Conservation (phyloP, 805 yeast species). For the Metschnikowia peoriensis region DNA sequence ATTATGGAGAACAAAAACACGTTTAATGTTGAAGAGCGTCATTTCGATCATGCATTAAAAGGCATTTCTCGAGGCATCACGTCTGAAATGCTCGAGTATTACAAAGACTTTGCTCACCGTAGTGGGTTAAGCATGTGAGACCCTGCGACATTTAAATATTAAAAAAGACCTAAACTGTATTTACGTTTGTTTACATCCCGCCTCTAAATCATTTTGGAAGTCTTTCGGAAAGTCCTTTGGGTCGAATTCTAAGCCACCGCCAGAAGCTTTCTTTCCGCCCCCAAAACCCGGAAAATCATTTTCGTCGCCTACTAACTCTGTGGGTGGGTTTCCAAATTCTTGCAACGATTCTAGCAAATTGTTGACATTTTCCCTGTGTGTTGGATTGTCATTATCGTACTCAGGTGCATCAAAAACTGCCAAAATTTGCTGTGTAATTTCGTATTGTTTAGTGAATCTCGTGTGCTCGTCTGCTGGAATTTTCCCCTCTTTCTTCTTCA, state of each 20-base stretch:
- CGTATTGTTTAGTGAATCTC: slow-evolving; percentile 61
- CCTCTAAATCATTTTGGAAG: slow-evolving; percentile 52
- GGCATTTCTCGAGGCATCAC: slow-evolving; percentile 80
- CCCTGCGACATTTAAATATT: neutral
- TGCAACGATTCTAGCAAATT: slow-evolving; percentile 64
- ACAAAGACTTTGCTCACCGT: slow-evolving; percentile 50
- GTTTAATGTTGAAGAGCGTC: slow-evolving; percentile 52
- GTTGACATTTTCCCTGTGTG: slow-evolving; percentile 50
- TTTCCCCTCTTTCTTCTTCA: slow-evolving; percentile 49
- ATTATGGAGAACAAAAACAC: slow-evolving; percentile 73
- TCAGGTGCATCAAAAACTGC: slow-evolving; percentile 61
- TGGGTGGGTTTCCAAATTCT: slow-evolving; percentile 77
- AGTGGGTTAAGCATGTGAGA: slow-evolving; percentile 29
- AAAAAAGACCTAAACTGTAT: neutral
- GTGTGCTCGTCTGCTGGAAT: slow-evolving; percentile 46
- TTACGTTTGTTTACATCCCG: slow-evolving; percentile 50
- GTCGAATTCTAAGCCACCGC: slow-evolving; percentile 47
- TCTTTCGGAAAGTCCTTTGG: slow-evolving; percentile 56
- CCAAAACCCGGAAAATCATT: slow-evolving; percentile 47
- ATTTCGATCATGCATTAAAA: slow-evolving; percentile 67
- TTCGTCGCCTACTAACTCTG: slow-evolving; percentile 64
- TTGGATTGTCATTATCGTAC: slow-evolving; percentile 53
- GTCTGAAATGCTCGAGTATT: slow-evolving; percentile 77
- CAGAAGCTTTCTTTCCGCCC: slow-evolving; percentile 39
- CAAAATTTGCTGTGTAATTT: slow-evolving; percentile 59